Evolutionary conservation across 2,329 filamentous ascomycete species (phyloP), one percentile per base, ranked within the genome.

Genomic region (Botryotinia globosa): DNA sequence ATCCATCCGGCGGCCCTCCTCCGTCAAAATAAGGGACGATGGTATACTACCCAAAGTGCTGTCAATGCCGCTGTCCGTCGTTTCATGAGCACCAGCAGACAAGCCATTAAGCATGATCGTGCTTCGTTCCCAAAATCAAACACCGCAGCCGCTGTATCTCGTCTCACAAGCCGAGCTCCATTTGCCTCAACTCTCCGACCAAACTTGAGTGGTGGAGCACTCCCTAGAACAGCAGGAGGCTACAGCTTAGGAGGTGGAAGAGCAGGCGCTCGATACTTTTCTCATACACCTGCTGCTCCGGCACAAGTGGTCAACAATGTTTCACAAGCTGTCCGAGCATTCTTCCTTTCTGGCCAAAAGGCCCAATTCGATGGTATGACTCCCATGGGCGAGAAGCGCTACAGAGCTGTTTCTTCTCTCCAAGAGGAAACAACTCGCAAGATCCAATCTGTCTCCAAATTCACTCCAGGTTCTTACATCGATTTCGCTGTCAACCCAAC

Each of bases 261-360:
- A 73, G 90, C 92, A 76, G 92, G 91, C 62, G 89, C 90, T 37
- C 88, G 95, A 76, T 95, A 95, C 84, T 98, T 98, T 83, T 97
- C 94, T 1, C 94, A 98, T 83, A 89, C 90, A 0, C 94, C 95
- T 1, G 91, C 93, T 16, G 89, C 91, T 12, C 94, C 94, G 56
- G 94, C 94, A 1, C 93, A 98, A 81, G 94, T 98, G 64, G 89
- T 98, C 69, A 92, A 96, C 82, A 97, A 97, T 82, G 95, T 98
- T n/a, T 97, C 94, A 20, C 91, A 94, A 77, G 96, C 94, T 8
- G 91, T 98, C 79, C 90, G 96, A 71, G 94, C 94, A 20, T 98
- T 99, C 83, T 91, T 93, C 83, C 86, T 97, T n/a, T 94, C 92
- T 0, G 96, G 96, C 0, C 90, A 97, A 79, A 96, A 94, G 81